Percentiles rank a stretch among this genome's conserved stretches.
phyloP scores from a whole-genome alignment of 345 rosid species.

The Melastoma malabathricum region DNA sequence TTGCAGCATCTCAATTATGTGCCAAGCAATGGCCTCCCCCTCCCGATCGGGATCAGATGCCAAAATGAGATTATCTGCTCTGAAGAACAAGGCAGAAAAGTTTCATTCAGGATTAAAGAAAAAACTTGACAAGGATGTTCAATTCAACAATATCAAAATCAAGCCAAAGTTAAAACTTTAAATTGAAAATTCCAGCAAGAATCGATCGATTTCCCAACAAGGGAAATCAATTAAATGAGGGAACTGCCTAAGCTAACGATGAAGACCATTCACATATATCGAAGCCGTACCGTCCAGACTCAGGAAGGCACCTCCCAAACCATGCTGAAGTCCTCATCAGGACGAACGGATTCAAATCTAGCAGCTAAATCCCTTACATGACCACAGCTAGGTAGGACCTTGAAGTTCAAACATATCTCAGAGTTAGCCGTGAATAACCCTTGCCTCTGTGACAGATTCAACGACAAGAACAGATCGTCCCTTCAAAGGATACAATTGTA shows the following conservation, averaged over 20 bases:
- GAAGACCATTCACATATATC: no score
- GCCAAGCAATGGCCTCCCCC: conserved; percentile 99
- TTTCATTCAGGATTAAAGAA: conserved; percentile 13
- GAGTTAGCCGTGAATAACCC: conserved; percentile 85
- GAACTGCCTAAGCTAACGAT: no score
- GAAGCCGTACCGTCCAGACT: conserved; percentile 80
- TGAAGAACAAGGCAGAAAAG: conserved; percentile 37
- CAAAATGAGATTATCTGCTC: conserved; percentile 89
- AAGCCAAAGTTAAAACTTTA: no score
- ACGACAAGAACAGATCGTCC: conserved; percentile 89
- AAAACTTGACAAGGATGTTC: not conserved
- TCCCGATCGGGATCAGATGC: conserved; percentile 99
- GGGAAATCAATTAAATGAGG: no score
- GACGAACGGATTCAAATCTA: conserved; percentile 94
- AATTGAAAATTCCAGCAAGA: no score
- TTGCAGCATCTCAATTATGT: conserved; percentile 89
- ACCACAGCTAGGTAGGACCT: conserved; percentile 93
- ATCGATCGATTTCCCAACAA: no score
- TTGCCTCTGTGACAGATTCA: conserved; percentile 87
- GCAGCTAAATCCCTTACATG: conserved; percentile 95
- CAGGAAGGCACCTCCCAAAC: conserved; percentile 98
- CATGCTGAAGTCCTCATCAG: conserved; percentile 96
- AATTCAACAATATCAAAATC: no score
- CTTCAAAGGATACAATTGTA: conserved; percentile 62
- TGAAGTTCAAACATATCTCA: conserved; percentile 81